Percentiles rank a stretch among this genome's conserved stretches.
These are phyloP conservation scores for Ophiostoma ulmi DNA, from an alignment of 2,329 filamentous ascomycete species.

Conservation along the genomic window DNA sequence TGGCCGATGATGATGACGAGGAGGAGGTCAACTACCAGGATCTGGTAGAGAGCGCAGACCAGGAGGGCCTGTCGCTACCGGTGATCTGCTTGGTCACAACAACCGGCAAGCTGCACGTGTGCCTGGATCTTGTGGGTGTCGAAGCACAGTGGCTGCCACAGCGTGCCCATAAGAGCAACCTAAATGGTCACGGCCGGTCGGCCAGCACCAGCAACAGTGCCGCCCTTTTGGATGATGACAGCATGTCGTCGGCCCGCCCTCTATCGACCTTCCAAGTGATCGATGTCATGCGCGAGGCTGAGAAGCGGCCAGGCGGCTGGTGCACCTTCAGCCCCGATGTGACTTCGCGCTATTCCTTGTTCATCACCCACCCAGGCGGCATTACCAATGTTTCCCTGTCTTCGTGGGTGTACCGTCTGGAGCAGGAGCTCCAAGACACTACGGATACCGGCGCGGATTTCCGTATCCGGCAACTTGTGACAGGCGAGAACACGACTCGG, in stretches of 20 bases:
- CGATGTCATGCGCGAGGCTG: conserved; percentile 52
- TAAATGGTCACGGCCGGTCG: conserved; percentile 3
- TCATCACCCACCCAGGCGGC: conserved; percentile 55
- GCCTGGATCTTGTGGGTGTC: conserved; percentile 56
- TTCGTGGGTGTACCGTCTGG: conserved; percentile 60
- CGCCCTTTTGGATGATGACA: conserved; percentile 29
- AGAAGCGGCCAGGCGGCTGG: conserved; percentile 55
- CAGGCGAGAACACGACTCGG: conserved; percentile 51
- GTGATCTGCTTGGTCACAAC: conserved; percentile 57
- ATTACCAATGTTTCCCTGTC: conserved; percentile 57
- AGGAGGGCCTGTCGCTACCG: conserved; percentile 56
- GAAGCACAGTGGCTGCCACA: conserved; percentile 63
- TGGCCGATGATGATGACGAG: conserved; percentile 61
- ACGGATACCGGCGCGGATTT: conserved; percentile 57
- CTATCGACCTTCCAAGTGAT: conserved; percentile 59
- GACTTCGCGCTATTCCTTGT: conserved; percentile 59
- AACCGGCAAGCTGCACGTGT: conserved; percentile 57
- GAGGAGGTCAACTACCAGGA: conserved; percentile 37
- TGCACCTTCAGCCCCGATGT: conserved; percentile 58
- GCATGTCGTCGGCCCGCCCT: conserved; percentile 39
- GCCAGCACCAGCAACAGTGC: background rate
- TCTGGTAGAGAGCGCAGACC: conserved; percentile 48
- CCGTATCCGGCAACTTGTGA: conserved; percentile 55
- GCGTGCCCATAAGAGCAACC: conserved; percentile 38
- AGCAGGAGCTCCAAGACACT: conserved; percentile 54